Evolutionary conservation across 805 yeast species (phyloP), one percentile per base, ranked within the genome.

Genomic region (Starmerella kuoi): DNA sequence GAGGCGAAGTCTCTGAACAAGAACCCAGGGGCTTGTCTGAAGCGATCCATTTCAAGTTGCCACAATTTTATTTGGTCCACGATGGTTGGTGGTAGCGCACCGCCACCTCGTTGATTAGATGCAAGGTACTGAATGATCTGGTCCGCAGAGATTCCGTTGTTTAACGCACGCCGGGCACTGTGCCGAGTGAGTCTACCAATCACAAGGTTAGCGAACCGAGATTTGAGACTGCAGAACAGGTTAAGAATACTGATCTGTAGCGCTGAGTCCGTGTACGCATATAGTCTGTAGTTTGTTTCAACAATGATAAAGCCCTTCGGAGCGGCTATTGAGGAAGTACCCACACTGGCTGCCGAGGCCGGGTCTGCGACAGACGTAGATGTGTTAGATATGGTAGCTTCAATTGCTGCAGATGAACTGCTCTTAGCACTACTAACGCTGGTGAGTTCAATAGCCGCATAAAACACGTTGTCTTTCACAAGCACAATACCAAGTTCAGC

Each of bases 11-110:
- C 95, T 44, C 84, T 79, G 63, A 83, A 91, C 35, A 91, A 61
- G 45, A 79, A 86, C 0, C 99, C 99, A 23, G 78, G 84, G 38
- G 76, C 81, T 1, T 91, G 74, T 52, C 81, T 77, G 50, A 91
- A 83, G 62, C 99, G 73, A 60, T 91, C 97, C 64, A 87, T 63
- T 59, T 91, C 99, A 46, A 91, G 67, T 64, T 91, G 97, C 99
- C 99, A 91, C 40, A 91, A 68, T 57, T 77, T 79, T 53, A 91
- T 83, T 60, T 91, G 99, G 61, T 91, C 99, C 1, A 84, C 82
- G n/a, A 91, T 94, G 0, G 95, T 91, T 0, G 97, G 95, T 3
- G 97, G 97, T 11, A 91, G 78, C 77, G 45, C 76, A 54, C 48
- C 71, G 58, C 50, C 76, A 23, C 79, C 69, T 42, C 76, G 65